phyloP scores from a whole-genome alignment of 176 grass and related monocot genomes.

The Cocos nucifera region DNA sequence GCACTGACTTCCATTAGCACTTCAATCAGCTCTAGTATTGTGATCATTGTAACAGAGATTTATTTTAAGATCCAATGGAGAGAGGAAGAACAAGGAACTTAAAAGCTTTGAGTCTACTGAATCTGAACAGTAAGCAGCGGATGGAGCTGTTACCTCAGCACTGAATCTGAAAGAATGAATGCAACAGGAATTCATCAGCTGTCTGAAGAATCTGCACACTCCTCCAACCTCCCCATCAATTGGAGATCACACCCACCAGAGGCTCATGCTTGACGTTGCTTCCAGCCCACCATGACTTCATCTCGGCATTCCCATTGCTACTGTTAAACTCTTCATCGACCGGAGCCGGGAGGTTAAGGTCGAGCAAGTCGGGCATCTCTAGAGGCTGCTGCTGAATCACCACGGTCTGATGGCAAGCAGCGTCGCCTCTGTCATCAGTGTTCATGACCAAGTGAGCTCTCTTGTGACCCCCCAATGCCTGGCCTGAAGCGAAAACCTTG shows the following conservation, averaged over 20 bases:
- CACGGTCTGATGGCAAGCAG: no score
- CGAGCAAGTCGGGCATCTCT: background rate
- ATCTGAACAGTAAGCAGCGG: no score
- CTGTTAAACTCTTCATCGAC: background rate
- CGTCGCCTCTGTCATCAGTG: background rate
- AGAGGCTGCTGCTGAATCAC: background rate
- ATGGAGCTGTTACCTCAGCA: no score
- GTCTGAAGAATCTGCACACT: constrained; percentile 4
- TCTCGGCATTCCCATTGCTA: background rate
- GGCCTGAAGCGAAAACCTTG: constrained; percentile 20
- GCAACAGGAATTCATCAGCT: background rate
- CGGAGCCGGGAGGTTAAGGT: constrained; percentile 2
- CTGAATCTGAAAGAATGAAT: background rate
- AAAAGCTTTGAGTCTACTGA: no score
- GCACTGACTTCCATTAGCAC: no score
- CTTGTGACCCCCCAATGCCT: constrained; percentile 35
- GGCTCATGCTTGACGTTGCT: background rate
- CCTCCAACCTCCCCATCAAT: background rate
- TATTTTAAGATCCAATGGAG: no score
- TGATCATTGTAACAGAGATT: no score
- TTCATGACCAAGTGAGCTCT: constrained; percentile 15
- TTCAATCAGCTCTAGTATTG: no score
- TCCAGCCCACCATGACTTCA: constrained; percentile 1
- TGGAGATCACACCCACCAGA: background rate
- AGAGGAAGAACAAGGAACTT: no score